Evolutionary conservation across 495 filamentous ascomycete genomes (phyloP).

Genomic region (Cudoniella acicularis): DNA sequence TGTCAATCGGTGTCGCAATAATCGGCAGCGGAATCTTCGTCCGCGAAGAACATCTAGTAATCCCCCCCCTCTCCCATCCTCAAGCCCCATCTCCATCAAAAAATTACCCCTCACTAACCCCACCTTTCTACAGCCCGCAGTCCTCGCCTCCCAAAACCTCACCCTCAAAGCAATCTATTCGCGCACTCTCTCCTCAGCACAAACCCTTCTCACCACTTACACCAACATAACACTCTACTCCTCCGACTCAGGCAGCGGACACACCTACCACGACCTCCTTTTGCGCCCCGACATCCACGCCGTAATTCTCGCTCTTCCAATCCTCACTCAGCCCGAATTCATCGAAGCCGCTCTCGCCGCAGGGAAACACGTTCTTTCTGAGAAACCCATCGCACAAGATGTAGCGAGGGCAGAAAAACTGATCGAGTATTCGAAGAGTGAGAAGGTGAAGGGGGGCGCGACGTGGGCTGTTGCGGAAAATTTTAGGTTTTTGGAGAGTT

Average conservation of each 20-base stretch:
- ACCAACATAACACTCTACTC: conserved; percentile 41
- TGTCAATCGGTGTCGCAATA: conserved; percentile 59
- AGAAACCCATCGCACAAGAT: conserved; percentile 77
- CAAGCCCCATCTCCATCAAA: background rate
- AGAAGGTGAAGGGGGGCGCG: conserved; percentile 39
- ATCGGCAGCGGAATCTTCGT: conserved; percentile 59
- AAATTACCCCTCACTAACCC: conserved; percentile 12
- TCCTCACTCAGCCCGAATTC: conserved; percentile 51
- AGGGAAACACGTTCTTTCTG: conserved; percentile 77
- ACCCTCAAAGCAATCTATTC: conserved; percentile 60
- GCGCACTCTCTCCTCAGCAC: conserved; percentile 42
- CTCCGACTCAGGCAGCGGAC: conserved; percentile 55
- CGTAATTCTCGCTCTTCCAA: conserved; percentile 69
- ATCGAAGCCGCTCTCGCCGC: conserved; percentile 60
- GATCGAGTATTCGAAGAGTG: conserved; percentile 54
- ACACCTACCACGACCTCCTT: conserved; percentile 58
- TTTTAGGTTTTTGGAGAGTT: conserved; percentile 61
- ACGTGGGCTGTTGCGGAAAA: conserved; percentile 73
- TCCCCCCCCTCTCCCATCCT: conserved; percentile 13
- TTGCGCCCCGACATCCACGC: conserved; percentile 60
- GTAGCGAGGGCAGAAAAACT: conserved; percentile 58
- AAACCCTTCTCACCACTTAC: too few relatives aligned
- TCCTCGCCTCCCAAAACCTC: conserved; percentile 39
- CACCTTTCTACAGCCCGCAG: conserved; percentile 38
- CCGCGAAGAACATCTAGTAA: conserved; percentile 39